A percentile compares a stretch with the other conserved stretches of the same genome.
Evolutionary conservation across 2,329 filamentous ascomycete species (phyloP).

Genomic region (Calonectria pseudoturangicola): DNA sequence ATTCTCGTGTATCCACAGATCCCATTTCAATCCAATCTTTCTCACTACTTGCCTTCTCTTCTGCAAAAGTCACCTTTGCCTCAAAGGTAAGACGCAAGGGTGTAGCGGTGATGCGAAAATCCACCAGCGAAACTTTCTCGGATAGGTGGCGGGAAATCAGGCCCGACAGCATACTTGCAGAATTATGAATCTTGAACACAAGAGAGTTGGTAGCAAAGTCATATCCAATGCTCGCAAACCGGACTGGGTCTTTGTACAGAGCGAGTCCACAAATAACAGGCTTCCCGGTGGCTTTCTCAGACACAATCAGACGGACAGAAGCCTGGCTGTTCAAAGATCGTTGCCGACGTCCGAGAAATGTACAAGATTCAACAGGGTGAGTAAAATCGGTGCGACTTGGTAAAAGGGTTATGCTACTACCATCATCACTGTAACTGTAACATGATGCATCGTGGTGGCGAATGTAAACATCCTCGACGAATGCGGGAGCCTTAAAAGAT

Average conservation of each 20-base stretch:
- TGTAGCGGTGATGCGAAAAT: conserved; percentile 4
- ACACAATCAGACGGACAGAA: background rate
- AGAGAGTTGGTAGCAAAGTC: conserved; percentile 4
- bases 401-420: background rate
- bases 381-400: conserved; percentile 14
- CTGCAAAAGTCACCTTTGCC: background rate
- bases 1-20: background rate
- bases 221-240: conserved; percentile 12
- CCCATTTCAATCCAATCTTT: conserved; percentile 17
- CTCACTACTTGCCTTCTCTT: background rate
- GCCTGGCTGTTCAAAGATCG: background rate
- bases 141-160: background rate
- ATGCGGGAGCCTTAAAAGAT: background rate
- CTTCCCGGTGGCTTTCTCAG: background rate
- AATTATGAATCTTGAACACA: conserved; percentile 24
- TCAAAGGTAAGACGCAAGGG: background rate
- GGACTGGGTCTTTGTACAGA: conserved; percentile 11
- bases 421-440: background rate
- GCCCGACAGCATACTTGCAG: background rate
- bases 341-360: conserved; percentile 17
- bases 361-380: conserved; percentile 8
- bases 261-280: background rate
- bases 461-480: conserved; percentile 12
- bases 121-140: background rate
- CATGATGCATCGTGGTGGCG: conserved; percentile 6